Conservation (phyloP, 2,329 filamentous ascomycete species). For the Pseudocercospora fuligena region DNA sequence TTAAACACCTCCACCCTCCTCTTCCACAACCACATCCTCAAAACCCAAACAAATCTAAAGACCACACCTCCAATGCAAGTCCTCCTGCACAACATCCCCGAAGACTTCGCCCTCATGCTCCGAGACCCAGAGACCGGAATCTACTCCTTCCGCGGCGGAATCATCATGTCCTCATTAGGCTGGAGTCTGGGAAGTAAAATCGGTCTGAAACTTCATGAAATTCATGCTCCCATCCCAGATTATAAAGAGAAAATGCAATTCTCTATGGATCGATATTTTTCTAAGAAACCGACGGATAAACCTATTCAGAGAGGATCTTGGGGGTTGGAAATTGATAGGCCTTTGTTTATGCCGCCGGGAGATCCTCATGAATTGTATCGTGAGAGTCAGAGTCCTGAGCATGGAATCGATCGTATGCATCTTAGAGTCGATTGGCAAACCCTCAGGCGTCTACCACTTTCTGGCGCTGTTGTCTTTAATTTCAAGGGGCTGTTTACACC, state of each 20-base stretch:
- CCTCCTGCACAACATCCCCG: constrained; percentile 77
- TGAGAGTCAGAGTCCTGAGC: constrained; percentile 59
- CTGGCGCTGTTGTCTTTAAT: constrained; percentile 78
- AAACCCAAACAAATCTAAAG: constrained; percentile 64
- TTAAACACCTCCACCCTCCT: constrained; percentile 59
- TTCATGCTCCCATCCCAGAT: constrained; percentile 77
- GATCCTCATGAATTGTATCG: constrained; percentile 68
- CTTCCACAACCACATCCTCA: constrained; percentile 72
- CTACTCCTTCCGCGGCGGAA: constrained; percentile 75
- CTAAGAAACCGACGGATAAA: constrained; percentile 73
- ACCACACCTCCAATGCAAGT: constrained; percentile 69
- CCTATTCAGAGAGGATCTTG: constrained; percentile 85
- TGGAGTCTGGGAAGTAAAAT: constrained; percentile 81
- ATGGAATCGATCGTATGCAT: constrained; percentile 65
- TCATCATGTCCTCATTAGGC: constrained; percentile 78
- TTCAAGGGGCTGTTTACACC: constrained; percentile 88
- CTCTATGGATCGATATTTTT: constrained; percentile 87
- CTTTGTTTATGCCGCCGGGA: constrained; percentile 74
- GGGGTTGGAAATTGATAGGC: constrained; percentile 77
- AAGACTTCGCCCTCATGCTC: constrained; percentile 80
- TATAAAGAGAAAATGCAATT: constrained; percentile 88
- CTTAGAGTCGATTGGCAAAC: constrained; percentile 90
- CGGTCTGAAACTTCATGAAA: constrained; percentile 69
- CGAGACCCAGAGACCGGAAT: constrained; percentile 72
- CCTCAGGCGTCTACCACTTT: constrained; percentile 75